Percentiles rank a stretch among this genome's conserved stretches.
Conservation (phyloP, 805 yeast genomes). For the Suhomyces xylopsoci region DNA sequence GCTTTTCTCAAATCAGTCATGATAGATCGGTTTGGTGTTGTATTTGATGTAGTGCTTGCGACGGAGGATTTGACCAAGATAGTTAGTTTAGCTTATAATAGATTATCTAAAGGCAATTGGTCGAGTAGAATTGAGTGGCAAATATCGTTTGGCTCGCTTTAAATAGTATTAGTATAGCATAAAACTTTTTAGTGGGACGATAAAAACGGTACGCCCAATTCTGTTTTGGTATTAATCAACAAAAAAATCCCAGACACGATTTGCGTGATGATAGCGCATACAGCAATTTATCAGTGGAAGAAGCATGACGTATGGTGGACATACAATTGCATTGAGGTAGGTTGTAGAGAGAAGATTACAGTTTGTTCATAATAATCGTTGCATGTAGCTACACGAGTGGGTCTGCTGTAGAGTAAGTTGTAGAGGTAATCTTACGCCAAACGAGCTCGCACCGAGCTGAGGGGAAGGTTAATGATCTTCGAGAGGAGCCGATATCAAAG, state of each 20-base stretch:
- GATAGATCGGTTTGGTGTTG: neutral
- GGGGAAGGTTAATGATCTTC: neutral
- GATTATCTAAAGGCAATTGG: neutral
- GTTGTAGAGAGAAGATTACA: neutral
- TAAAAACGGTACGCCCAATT: neutral
- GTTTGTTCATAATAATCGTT: neutral
- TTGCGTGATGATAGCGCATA: neutral
- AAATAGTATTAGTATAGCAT: neutral
- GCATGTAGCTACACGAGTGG: neutral
- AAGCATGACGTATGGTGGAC: neutral
- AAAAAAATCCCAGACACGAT: neutral
- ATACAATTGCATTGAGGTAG: neutral
- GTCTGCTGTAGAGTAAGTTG: neutral
- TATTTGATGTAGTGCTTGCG: neutral
- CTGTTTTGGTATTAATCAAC: neutral
- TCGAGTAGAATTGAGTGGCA: neutral
- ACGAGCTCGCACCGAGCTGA: neutral
- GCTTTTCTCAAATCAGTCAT: slow-evolving; percentile 15
- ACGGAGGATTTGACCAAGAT: neutral
- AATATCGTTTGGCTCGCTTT: neutral
- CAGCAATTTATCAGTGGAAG: neutral
- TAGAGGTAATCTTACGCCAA: neutral
- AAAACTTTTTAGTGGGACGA: neutral
- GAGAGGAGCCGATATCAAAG: neutral
- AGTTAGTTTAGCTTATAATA: neutral